Evolutionary conservation across 306 rosid species (phyloP), one percentile per base, ranked within the genome.

Genomic region (Inga laurina): DNA sequence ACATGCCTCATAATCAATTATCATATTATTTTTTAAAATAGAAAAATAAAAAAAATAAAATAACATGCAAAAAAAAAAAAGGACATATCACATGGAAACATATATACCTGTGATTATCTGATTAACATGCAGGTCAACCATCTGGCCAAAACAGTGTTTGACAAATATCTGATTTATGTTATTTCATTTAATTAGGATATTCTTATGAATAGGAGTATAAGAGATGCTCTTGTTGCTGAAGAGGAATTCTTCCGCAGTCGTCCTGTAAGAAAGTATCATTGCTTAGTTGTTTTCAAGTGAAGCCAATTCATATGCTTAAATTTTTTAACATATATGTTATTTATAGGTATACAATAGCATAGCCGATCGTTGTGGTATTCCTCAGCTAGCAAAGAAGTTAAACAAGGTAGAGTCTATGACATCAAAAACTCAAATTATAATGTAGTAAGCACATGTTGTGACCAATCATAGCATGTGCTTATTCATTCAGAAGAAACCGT

Each of bases 331-430:
- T 80, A 77, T 75, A 78, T 88, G 54, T 67, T 81, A 82, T 81
- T 87, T 67, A 27, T 76, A 96, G 99, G 93, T 94, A 69, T 96
- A 96, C 88, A 94, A 91, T 81, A 89, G 95, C 80, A 86, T 96
- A 54, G 94, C 95, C 22, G 99, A 96, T 84, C 89, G 91, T 39
- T 96, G 99, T 34, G 98, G 99, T 34, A 85, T 96, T 84, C 95
- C 99, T 85, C 99, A 92, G 83, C 85, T 96, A 88, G 99, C 99
- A 37, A 94, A 96, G 93, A 94, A 89, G 84, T 90, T 96, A 92
- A 96, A 96, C 90, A 93, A 96, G 97, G 99, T 96, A 89, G 65
- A 67, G 76, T 46, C 48, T 83, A 35, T 79, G 78, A 44, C 75
- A 75, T 78, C 82, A 83, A 75, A 78, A 48, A n/a, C 32, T 7